A percentile compares a stretch with the other conserved stretches of the same genome.
Conservation (phyloP, 805 yeast genomes). For the Candida tammaniensis region DNA sequence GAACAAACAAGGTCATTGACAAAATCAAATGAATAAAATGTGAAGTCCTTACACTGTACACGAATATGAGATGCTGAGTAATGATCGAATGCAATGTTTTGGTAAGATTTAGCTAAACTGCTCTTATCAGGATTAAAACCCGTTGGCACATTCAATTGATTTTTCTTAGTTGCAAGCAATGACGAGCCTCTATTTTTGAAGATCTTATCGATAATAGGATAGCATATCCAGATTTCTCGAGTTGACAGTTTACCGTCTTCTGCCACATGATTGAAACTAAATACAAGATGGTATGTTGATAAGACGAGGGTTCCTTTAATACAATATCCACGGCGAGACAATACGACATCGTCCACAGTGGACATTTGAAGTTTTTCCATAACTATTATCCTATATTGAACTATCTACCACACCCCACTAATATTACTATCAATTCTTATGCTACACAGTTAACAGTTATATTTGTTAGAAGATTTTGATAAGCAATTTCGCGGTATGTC, state of each 20-base stretch:
- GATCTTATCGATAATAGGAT: conserved; percentile 71
- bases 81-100: conserved; percentile 25
- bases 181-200: conserved; percentile 57
- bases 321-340: conserved; percentile 37
- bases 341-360: conserved; percentile 36
- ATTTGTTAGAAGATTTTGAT: neutral
- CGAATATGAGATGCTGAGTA: conserved; percentile 56
- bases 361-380: conserved; percentile 28
- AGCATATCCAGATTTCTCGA: conserved; percentile 84
- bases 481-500: neutral
- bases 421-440: neutral
- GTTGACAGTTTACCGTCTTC: conserved; percentile 20
- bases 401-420: neutral
- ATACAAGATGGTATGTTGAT: conserved; percentile 38
- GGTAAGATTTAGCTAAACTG: conserved; percentile 10
- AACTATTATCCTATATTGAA: neutral
- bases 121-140: conserved; percentile 5
- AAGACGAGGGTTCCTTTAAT: conserved; percentile 36
- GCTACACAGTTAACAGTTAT: neutral
- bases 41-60: conserved; percentile 79
- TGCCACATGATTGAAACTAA: conserved; percentile 27
- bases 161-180: conserved; percentile 20
- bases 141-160: conserved; percentile 4
- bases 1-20: conserved; percentile 52
- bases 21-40: conserved; percentile 77